Conservation (phyloP, 495 filamentous ascomycete species). For the Tuber aestivum region DNA sequence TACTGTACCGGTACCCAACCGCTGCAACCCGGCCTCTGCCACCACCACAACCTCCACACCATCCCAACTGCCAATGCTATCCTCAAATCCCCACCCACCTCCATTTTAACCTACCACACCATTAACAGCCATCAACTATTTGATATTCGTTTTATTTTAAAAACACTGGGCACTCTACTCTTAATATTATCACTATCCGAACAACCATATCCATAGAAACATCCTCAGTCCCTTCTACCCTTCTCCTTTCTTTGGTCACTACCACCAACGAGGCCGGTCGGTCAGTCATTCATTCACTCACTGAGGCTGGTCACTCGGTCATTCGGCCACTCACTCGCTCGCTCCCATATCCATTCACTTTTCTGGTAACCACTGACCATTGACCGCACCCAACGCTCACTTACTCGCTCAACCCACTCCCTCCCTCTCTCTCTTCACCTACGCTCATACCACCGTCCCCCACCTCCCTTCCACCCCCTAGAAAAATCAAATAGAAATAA, state of each 20-base stretch:
- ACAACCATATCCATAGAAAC: neutral
- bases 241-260: neutral
- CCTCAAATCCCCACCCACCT: neutral
- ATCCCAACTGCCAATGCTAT: neutral
- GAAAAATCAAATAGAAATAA: neutral
- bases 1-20: neutral
- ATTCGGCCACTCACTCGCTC: too few species aligned
- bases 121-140: neutral
- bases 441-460: conserved; percentile 8
- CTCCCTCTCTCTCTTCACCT: conserved; percentile 9
- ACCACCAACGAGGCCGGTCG: neutral
- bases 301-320: too few species aligned
- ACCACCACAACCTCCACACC: neutral
- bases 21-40: neutral
- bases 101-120: neutral
- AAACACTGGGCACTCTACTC: neutral
- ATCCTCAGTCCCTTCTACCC: neutral
- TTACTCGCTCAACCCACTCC: conserved; percentile 13
- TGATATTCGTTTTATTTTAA: neutral
- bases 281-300: too few species aligned
- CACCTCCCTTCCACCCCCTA: neutral
- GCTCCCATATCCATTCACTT: neutral
- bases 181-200: neutral
- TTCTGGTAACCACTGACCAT: conserved; percentile 11
- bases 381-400: conserved; percentile 11